Base-by-base conservation (phyloP, 768 basidiomycete genomes). In the Psilocybe tampanensis region DNA sequence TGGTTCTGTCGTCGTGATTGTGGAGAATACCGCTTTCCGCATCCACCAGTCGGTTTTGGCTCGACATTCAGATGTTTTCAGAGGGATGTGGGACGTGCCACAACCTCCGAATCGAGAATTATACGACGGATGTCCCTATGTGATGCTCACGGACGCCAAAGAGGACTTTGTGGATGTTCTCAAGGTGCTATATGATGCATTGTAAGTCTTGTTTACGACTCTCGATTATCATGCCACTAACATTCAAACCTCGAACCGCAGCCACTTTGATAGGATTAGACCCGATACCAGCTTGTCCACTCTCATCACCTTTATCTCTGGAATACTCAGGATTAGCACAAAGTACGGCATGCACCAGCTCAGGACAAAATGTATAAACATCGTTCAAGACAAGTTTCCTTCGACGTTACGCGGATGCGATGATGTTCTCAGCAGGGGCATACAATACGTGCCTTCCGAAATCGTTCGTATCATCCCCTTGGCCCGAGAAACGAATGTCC, bases 401-500 rank as follows among this genome's bases (percentile, higher is more conserved):
- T 72, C 75, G 0, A 75, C 76, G 0, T 69, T 80, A 23, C 45
- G 63, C 7, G 76, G 72, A 15, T 78, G 76, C 54, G 74, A 77
- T 44, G 62, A 66, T 3, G 72, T 78, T n/a, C 69, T 77, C 1
- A 59, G 66, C 8, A 68, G 72, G 32, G 68, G 75, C 32, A 72
- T 71, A 23, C 64, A 71, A 47, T 79, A 79, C 49, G 64, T 67
- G 0, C 69, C 76, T 8, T 64, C 69, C 0, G 73, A 73, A 24
- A 71, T 79, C 48, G 74, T 77, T 29, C 72, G 74, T 34, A 70
- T 75, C 8, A 78, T 79, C 23, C 75, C 74, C 2, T 69, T 79
- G 21, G 77, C 77, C 11, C 68, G 74, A 13, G 70, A 72, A 49
- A 72, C 72, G 17, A 74, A 72, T 43, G 70, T 79, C 6, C 76